Evolutionary conservation across 1,284 basidiomycete genomes (phyloP).

Genomic region (Sporisorium exsertum): DNA sequence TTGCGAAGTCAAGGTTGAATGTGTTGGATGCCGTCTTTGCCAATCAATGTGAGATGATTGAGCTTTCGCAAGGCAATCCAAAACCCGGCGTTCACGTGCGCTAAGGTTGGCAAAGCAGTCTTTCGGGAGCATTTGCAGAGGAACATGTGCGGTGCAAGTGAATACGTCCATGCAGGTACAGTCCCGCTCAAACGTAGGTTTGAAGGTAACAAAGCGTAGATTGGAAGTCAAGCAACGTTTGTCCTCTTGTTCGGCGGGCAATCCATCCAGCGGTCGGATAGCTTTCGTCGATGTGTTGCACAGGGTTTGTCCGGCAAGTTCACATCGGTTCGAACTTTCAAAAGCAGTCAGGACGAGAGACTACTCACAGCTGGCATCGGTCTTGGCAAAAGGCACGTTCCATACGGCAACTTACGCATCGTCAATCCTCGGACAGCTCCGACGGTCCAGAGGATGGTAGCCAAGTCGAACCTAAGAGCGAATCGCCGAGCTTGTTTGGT

Average conservation of each 20-base stretch:
- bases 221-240: background rate
- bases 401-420: background rate
- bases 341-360: too few relatives aligned
- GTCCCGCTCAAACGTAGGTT: background rate
- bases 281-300: background rate
- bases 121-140: background rate
- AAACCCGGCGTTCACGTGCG: background rate
- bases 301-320: background rate
- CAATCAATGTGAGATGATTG: background rate
- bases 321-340: too few relatives aligned
- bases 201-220: background rate
- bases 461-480: background rate
- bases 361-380: background rate
- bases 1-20: background rate
- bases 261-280: background rate
- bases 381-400: conserved; percentile 1
- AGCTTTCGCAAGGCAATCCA: background rate
- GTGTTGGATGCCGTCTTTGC: background rate
- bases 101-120: background rate
- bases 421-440: background rate
- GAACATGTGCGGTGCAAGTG: background rate
- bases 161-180: conserved; percentile 10
- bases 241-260: background rate
- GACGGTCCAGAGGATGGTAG: background rate
- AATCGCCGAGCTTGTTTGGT: background rate